A percentile compares a stretch with the other conserved stretches of the same genome.
phyloP scores from a whole-genome alignment of 2,329 filamentous ascomycete genomes.

The Metarhizium brunneum region DNA sequence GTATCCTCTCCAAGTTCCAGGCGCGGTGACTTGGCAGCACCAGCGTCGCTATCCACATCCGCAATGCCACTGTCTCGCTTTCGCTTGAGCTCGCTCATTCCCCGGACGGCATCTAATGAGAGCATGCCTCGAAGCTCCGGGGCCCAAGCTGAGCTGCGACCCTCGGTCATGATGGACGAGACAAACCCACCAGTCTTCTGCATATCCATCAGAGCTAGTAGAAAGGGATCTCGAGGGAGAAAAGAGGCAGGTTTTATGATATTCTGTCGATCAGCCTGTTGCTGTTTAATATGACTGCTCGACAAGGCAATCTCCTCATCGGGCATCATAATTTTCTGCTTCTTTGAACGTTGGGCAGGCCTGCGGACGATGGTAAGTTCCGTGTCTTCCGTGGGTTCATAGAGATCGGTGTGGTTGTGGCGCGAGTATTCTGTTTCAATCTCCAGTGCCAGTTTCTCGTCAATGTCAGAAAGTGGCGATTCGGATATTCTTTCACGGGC shows the following conservation, averaged over 20 bases:
- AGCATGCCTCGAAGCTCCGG: conserved; percentile 87
- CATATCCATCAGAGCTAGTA: conserved; percentile 83
- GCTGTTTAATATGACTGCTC: conserved; percentile 69
- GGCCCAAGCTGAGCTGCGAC: conserved; percentile 71
- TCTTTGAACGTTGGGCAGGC: conserved; percentile 62
- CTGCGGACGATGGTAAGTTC: conserved; percentile 53
- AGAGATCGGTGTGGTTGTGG: conserved; percentile 47
- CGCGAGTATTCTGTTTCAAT: conserved; percentile 49
- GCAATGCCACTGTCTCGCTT: conserved; percentile 86
- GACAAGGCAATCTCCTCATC: conserved; percentile 74
- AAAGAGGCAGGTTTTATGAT: conserved; percentile 79
- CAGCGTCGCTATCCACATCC: conserved; percentile 62
- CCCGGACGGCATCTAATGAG: conserved; percentile 73
- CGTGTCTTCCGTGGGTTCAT: conserved; percentile 49
- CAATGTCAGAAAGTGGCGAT: conserved; percentile 61
- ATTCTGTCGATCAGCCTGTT: conserved; percentile 75
- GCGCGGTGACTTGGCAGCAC: conserved; percentile 58
- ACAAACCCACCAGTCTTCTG: conserved; percentile 89
- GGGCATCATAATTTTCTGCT: conserved; percentile 72
- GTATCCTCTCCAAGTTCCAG: conserved; percentile 61
- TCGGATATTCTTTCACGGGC: conserved; percentile 56
- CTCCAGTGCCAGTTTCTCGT: conserved; percentile 51
- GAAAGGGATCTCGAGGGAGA: conserved; percentile 75
- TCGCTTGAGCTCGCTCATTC: conserved; percentile 74
- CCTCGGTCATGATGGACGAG: conserved; percentile 74